These are phyloP conservation scores for Fusarium gaditjirri DNA, from an alignment of 2,329 filamentous ascomycete species.

Conservation along the genomic window DNA sequence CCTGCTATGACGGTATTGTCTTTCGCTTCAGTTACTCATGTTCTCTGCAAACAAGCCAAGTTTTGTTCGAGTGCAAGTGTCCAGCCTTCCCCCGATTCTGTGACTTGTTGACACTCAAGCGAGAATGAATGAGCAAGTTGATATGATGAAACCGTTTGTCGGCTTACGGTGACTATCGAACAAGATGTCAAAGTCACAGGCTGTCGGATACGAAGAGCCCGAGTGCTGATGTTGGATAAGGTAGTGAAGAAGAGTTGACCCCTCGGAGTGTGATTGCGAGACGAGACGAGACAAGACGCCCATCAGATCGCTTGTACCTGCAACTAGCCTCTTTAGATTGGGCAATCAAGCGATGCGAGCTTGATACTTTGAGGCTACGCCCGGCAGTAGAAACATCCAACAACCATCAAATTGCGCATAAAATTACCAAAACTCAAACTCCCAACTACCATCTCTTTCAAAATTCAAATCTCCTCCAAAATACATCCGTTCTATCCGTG, in stretches of 20 bases:
- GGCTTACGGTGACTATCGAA: background rate
- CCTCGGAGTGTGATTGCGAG: background rate
- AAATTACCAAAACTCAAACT: background rate
- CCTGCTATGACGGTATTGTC: background rate
- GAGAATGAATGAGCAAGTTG: slow-evolving; percentile 39
- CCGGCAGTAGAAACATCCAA: background rate
- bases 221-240: slow-evolving; percentile 4
- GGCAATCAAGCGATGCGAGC: background rate
- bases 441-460: background rate
- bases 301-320: background rate
- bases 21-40: slow-evolving; percentile 4
- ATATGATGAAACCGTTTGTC: background rate
- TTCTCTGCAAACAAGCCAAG: background rate
- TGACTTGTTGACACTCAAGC: background rate
- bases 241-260: slow-evolving; percentile 3
- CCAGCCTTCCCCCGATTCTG: background rate
- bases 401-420: background rate
- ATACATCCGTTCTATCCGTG: slow-evolving; percentile 23
- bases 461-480: background rate
- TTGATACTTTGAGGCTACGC: background rate
- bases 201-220: background rate
- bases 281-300: too few relatives aligned
- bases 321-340: background rate
- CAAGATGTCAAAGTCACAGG: background rate
- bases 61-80: background rate